A percentile compares a stretch with the other conserved stretches of the same genome.
phyloP scores from a whole-genome alignment of 2,329 filamentous ascomycete genomes.

The Fusarium veterinarium region DNA sequence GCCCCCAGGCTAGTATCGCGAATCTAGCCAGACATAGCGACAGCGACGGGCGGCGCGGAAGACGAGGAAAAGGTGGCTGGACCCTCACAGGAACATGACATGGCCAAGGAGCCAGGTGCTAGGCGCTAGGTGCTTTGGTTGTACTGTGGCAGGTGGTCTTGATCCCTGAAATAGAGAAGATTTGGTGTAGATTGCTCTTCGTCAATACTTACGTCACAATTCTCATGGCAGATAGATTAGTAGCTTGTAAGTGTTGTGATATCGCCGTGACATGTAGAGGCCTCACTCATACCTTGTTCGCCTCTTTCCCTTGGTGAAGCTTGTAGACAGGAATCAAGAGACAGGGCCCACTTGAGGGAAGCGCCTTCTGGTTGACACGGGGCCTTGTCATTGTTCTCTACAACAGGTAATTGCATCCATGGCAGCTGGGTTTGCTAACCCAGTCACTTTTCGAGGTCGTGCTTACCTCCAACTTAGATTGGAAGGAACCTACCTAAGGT shows the following conservation, averaged over 20 bases:
- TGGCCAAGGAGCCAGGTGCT: background rate
- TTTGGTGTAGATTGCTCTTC: background rate
- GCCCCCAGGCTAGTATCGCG: conserved; percentile 14
- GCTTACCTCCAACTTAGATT: background rate
- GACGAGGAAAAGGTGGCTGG: background rate
- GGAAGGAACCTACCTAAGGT: background rate
- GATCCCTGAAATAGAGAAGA: background rate
- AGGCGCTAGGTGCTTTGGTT: background rate
- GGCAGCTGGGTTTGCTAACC: background rate
- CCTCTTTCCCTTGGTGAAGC: background rate
- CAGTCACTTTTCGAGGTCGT: background rate
- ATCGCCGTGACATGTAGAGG: background rate
- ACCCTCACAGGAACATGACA: conserved; percentile 8
- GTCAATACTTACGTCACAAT: background rate
- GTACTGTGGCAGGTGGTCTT: background rate
- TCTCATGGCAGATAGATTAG: background rate
- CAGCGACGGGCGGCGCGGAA: conserved; percentile 14
- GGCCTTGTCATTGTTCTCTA: background rate
- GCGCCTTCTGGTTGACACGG: background rate
- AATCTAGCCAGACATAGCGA: conserved; percentile 30
- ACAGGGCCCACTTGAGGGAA: background rate
- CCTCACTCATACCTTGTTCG: background rate
- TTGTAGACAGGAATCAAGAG: background rate
- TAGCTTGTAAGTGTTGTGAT: background rate
- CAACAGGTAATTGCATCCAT: background rate